phyloP scores from a whole-genome alignment of 208 protist species.

The Trypanosoma vivax region DNA sequence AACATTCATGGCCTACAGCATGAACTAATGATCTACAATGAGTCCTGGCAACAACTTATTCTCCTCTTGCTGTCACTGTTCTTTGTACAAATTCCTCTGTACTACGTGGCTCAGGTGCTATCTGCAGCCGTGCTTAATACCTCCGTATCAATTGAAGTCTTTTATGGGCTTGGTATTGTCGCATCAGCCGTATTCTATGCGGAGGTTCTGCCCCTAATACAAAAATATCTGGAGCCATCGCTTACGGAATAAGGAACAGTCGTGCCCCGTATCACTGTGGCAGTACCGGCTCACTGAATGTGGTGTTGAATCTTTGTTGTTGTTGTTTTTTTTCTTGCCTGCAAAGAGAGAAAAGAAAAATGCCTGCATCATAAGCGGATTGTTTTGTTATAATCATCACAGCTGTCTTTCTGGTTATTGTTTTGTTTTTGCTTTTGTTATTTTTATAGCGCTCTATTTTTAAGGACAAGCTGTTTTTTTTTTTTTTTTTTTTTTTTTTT shows the following conservation, averaged over 20 bases:
- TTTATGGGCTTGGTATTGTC: constrained; percentile 17
- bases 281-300: neutral
- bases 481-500: constrained; percentile 9
- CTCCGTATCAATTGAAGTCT: constrained; percentile 14
- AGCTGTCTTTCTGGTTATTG: too few relatives aligned
- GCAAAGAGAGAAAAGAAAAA: too few relatives aligned
- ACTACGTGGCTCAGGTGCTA: constrained; percentile 17
- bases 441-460: too few relatives aligned
- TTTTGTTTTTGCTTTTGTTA: too few relatives aligned
- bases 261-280: constrained; percentile 7
- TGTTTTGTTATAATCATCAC: too few relatives aligned
- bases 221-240: constrained; percentile 12
- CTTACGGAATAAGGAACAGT: constrained; percentile 13
- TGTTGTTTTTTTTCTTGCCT: constrained; percentile 11
- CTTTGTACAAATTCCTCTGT: constrained; percentile 16
- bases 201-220: constrained; percentile 12
- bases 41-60: constrained; percentile 18
- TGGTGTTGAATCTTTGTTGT: neutral
- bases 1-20: constrained; percentile 15
- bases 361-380: too few relatives aligned
- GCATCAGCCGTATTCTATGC: constrained; percentile 10
- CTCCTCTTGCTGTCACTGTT: constrained; percentile 12
- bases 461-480: too few relatives aligned
- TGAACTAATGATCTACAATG: constrained; percentile 6
- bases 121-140: constrained; percentile 11